Evolutionary conservation across 2,329 filamentous ascomycete species (phyloP), one percentile per base, ranked within the genome.

Genomic region (Penicillium verrucosum): DNA sequence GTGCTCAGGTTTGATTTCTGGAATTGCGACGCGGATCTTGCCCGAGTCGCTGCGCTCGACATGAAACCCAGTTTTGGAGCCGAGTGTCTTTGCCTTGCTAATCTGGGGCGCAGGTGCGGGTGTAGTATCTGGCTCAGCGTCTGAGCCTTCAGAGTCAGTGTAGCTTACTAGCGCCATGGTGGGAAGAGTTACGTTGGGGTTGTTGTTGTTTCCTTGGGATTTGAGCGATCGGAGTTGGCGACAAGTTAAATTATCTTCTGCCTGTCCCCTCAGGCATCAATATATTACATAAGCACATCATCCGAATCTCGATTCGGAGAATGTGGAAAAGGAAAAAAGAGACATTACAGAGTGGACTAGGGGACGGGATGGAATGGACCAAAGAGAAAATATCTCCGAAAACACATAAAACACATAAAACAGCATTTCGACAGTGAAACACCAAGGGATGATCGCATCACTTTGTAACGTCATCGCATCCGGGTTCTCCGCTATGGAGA

Each of bases 101-200:
- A 37, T 18, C 9, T 48, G 16, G 4, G 58, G 52, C 8, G 27
- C 49, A 49, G 69, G 61, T 65, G 30, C 52, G 50, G 69, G 60
- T 66, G 75, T 62, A 32, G 61, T 72, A 62, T 61, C 73, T 50
- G 43, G 68, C 53, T 89, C 87, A 16, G 80, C 80, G 53, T 89
- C 88, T 12, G 87, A 91, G 45, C 74, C 78, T 65, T 89, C 87
- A 0, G 87, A 94, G 71, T 92, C 90, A 4, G 90, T 92, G 68
- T 95, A 96, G 60, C 88, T 86, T 63, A 94, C 90, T 30, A 96
- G 80, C 14, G 83, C 87, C 89, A 94, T 94, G 38, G n/a, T 64
- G 55, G 34, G 12, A 45, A 45, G 16, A 30, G 12, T 44, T 46
- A 21, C 18, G 32, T 25, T 25, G 16, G 16, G 44, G 21, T 27